Percentiles rank a stretch among this genome's conserved stretches.
Evolutionary conservation across 192 early-diverging fungal species (phyloP).

Genomic region (Kappamyces sp.): DNA sequence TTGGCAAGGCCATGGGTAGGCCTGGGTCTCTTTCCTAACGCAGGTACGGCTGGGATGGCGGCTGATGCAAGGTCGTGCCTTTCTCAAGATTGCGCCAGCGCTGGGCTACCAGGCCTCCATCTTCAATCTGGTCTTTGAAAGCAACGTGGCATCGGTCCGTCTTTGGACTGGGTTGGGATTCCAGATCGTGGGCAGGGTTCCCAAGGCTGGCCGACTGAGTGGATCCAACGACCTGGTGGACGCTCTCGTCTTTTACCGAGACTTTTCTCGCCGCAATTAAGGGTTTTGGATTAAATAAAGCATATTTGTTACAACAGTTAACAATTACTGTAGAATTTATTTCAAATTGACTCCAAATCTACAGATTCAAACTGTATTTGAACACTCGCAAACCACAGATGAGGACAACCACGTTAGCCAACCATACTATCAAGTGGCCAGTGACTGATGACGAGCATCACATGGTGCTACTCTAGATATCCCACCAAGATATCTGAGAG

Average conservation of each 20-base stretch:
- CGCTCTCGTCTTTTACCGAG: conserved; percentile 72
- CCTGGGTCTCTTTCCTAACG: too few species aligned
- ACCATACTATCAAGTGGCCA: too few species aligned
- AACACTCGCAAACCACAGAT: too few species aligned
- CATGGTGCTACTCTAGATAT: too few species aligned
- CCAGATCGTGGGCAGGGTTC: conserved; percentile 59
- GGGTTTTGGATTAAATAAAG: neutral
- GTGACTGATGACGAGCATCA: too few species aligned
- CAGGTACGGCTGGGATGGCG: too few species aligned
- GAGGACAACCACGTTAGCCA: too few species aligned
- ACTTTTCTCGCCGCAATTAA: conserved; percentile 41
- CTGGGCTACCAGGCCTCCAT: conserved; percentile 68
- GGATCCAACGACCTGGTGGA: conserved; percentile 51
- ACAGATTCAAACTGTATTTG: too few species aligned
- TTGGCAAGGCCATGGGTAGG: conserved; percentile 56
- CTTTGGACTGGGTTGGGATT: conserved; percentile 66
- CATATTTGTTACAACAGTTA: too few species aligned
- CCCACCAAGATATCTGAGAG: too few species aligned
- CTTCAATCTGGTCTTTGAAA: conserved; percentile 77
- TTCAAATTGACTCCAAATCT: too few species aligned
- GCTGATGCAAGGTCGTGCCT: conserved; percentile 24
- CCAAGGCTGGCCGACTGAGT: conserved; percentile 55
- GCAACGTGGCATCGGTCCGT: conserved; percentile 55
- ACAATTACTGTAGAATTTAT: too few species aligned
- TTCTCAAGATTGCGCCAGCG: conserved; percentile 52